Conservation (phyloP, 495 filamentous ascomycete species). For the Penicillium lagena region DNA sequence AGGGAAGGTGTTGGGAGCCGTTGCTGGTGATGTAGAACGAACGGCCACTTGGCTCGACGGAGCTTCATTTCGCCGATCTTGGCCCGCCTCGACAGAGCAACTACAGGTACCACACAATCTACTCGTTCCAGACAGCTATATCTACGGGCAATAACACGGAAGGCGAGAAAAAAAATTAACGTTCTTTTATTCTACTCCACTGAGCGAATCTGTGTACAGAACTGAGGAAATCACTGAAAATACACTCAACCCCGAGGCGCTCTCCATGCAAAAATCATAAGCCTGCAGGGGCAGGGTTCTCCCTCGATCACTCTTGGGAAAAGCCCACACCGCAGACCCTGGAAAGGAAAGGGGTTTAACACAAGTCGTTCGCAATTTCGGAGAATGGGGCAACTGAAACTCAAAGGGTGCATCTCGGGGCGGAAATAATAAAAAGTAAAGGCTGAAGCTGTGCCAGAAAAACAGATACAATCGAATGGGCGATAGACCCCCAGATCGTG, state of each 20-base stretch:
- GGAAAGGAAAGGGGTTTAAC: constrained; percentile 10
- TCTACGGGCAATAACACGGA: no score
- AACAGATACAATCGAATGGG: constrained; percentile 24
- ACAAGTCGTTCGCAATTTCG: constrained; percentile 20
- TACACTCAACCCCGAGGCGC: constrained; percentile 20
- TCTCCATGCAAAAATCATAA: constrained; percentile 25
- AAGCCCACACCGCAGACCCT: not conserved
- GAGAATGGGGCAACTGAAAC: constrained; percentile 11
- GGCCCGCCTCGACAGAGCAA: no score
- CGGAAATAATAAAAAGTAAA: constrained; percentile 11
- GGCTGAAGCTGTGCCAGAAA: constrained; percentile 18
- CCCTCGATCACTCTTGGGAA: not conserved
- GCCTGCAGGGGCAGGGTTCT: no score
- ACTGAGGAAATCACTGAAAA: constrained; percentile 15
- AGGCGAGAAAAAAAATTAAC: constrained; percentile 15
- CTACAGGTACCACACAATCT: no score
- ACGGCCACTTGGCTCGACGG: constrained; percentile 42
- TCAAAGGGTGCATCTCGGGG: constrained; percentile 6
- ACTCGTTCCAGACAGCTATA: no score
- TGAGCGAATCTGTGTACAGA: constrained; percentile 20
- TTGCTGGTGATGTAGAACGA: constrained; percentile 16
- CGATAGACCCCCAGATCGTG: constrained; percentile 27
- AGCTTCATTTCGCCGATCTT: constrained; percentile 34
- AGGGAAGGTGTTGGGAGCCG: not conserved
- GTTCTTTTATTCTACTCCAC: constrained; percentile 18